Conservation (phyloP, 148 eudicot genomes). For the Persicaria maculosa region DNA sequence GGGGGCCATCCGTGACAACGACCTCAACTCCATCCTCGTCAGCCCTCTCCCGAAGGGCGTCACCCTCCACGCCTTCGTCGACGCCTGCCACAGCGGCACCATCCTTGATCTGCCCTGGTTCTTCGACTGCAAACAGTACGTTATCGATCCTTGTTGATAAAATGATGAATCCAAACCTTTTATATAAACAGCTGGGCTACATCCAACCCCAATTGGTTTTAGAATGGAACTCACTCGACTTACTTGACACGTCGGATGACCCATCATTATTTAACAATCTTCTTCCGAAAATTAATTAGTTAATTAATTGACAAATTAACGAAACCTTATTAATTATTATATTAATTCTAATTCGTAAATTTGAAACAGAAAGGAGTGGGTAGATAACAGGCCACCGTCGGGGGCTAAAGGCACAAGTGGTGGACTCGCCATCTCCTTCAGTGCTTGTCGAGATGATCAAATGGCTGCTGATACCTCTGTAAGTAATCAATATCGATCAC, state of each 20-base stretch:
- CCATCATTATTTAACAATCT: no score
- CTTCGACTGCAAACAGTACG: constrained; percentile 32
- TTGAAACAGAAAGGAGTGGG: constrained; percentile 41
- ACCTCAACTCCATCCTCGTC: constrained; percentile 58
- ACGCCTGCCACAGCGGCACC: constrained; percentile 79
- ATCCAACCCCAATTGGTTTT: no score
- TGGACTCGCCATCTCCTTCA: constrained; percentile 60
- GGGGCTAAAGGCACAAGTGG: constrained; percentile 52
- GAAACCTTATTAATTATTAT: no score
- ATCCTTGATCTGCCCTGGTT: constrained; percentile 54
- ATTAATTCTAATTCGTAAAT: no score
- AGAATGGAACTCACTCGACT: no score
- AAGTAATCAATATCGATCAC: constrained; percentile 15
- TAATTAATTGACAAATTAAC: no score
- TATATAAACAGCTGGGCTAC: no score
- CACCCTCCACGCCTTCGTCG: constrained; percentile 73
- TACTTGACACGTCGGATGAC: no score
- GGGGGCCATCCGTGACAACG: constrained; percentile 64
- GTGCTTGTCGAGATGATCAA: constrained; percentile 78
- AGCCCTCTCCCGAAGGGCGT: constrained; percentile 52
- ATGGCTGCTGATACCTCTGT: constrained; percentile 68
- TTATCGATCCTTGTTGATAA: no score
- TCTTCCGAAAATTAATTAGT: neutral
- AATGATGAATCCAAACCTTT: no score
- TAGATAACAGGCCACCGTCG: constrained; percentile 45